These are phyloP conservation scores for Trypanosomatidae sp. DNA, from an alignment of 208 protist genomes.

Conservation along the genomic window DNA sequence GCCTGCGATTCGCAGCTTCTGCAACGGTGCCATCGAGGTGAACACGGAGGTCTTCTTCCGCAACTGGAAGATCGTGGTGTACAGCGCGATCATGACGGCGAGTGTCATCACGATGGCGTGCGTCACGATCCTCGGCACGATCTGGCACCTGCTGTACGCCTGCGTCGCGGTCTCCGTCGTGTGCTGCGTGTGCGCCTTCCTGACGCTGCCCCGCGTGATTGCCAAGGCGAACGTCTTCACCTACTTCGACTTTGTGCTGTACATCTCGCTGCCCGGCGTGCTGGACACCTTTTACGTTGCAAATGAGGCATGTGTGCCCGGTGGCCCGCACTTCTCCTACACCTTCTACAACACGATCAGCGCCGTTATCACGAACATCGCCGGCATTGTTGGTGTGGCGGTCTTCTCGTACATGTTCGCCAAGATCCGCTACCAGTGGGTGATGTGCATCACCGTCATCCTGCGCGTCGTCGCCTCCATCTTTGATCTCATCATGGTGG, in stretches of 20 bases:
- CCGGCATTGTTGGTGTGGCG: constrained; percentile 40
- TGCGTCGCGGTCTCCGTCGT: constrained; percentile 29
- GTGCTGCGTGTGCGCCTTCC: constrained; percentile 53
- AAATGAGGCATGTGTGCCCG: constrained; percentile 31
- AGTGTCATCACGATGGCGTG: constrained; percentile 39
- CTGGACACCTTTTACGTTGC: constrained; percentile 56
- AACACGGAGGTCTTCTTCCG: constrained; percentile 48
- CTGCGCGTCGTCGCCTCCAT: constrained; percentile 39
- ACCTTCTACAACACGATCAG: constrained; percentile 64
- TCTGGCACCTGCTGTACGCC: constrained; percentile 24
- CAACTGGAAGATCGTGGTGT: constrained; percentile 55
- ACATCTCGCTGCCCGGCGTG: constrained; percentile 37
- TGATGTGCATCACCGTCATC: constrained; percentile 37
- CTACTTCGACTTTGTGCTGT: constrained; percentile 44
- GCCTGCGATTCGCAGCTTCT: constrained; percentile 32
- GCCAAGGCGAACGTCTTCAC: constrained; percentile 63
- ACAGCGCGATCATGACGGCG: constrained; percentile 50
- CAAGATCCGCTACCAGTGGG: constrained; percentile 44
- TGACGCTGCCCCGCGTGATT: constrained; percentile 45
- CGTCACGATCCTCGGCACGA: constrained; percentile 36
- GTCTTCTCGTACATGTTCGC: constrained; percentile 62
- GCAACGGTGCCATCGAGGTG: constrained; percentile 54
- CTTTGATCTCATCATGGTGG: constrained; percentile 58
- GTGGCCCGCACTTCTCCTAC: constrained; percentile 54
- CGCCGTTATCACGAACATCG: constrained; percentile 44